Base-by-base conservation (phyloP, 371 early-diverging fungal species). In the Lichtheimia ornata region DNA sequence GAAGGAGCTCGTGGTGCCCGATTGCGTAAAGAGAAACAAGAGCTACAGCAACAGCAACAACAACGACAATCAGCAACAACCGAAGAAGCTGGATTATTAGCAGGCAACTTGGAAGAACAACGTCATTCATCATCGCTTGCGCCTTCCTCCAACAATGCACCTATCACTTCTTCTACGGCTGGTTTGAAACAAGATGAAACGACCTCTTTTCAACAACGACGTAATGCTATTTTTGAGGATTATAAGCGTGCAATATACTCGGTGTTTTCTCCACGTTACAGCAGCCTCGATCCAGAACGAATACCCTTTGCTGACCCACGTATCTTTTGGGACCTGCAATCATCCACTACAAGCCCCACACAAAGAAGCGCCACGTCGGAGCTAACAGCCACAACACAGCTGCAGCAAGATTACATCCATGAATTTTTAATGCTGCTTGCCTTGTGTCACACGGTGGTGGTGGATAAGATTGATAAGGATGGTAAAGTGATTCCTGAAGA, bases 371-470 rank as follows among this genome's bases (percentile, higher is more conserved):
- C 35, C 3, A 25, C 57, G 6, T 58, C 59, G 22, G 59, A 50
- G 28, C 7, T 35, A 13, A 55, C 55, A 24, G 50, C 59, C 11
- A 17, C 41, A 17, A 20, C 44, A n/a, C 18, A 43, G 6, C 17
- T 18, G 2, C 43, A 43, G 17, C 30, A 45, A 13, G 53, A 62
- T 22, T 25, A 15, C 14, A 28, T 94, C 45, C 76, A 84, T 27
- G 89, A 94, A 54, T 97, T 97, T 58, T 91, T 97, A 62, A 86
- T 88, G 7, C 76, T 92, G 15, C 73, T 98, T 17, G 89, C 97
- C 2, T 77, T 97, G 0, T 98, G 97, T 72, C 97, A 98, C 68
- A 95, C 97, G 0, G 97, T 97, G 0, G 76, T 98, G 4, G 86
- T 94, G 7, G 97, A 97, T 63, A 76, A 71, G 20, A 64, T 81